Base-by-base conservation (phyloP, 257 asterid species). In the Avicennia marina region DNA sequence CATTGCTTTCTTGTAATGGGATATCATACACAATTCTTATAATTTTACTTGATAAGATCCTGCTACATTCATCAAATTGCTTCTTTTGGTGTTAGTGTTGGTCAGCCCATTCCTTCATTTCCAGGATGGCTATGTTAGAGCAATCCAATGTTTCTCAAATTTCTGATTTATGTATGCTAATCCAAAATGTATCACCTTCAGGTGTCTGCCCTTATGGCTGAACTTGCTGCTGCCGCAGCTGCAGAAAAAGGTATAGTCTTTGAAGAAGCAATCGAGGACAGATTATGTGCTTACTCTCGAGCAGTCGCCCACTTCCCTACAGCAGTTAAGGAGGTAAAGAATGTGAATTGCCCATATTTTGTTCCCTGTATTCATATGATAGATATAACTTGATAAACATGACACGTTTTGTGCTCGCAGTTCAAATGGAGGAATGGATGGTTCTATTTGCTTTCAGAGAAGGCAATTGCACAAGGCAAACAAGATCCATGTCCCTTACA, bases 341-440 rank as follows among this genome's bases (percentile, higher is more conserved):
- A 53, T 42, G 7, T 32, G 24, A 47, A 47, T 18, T 8, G 42
- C 19, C 25, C 9, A 0, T 31, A 9, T 18, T 32, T 46, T 8
- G 41, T 12, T 16, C n/a, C 33, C 32, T 8, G 3, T 9, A 53
- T 33, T 55, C 5, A 19, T 17, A 4, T 11, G 8, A 32, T 38
- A 9, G 7, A 6, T 13, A 19, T 13, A 49, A 25, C n/a, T n/a
- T 9, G 2, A 13, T 31, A 22, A 24, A 20, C 12, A 10, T 20
- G 22, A 22, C 43, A 49, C 24, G 13, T 36, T 3, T 64, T 53
- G 31, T 65, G 12, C 0, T 56, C 65, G 69, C 82, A 88, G 98
- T 91, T 88, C 66, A 86, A 85, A 61, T 91, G 98, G 98, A 80
- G 98, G 75, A 88, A 91, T 27, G 97, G 95, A 10, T 91, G 98